A percentile compares a stretch with the other conserved stretches of the same genome.
Conservation (phyloP, 2,329 filamentous ascomycete genomes). For the Tolypocladium album region DNA sequence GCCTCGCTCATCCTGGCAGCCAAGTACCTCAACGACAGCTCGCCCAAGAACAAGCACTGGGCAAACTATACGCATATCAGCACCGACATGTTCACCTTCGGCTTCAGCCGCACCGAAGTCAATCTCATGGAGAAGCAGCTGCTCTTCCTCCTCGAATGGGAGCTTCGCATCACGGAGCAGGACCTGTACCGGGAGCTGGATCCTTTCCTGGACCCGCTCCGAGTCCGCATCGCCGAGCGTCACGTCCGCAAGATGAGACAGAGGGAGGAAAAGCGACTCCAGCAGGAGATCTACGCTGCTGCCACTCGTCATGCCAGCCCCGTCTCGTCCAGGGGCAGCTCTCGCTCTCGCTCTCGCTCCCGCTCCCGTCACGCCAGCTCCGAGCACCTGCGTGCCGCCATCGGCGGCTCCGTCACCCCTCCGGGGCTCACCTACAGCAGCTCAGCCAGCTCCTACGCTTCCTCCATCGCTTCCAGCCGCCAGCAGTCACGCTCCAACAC, state of each 20-base stretch:
- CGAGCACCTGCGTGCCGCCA: conserved; percentile 27
- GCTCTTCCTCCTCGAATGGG: conserved; percentile 89
- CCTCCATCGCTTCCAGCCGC: conserved; percentile 34
- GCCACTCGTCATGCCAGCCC: conserved; percentile 32
- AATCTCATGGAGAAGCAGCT: conserved; percentile 99
- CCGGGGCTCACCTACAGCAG: conserved; percentile 39
- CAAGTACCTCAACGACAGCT: conserved; percentile 98
- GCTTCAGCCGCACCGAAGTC: conserved; percentile 89
- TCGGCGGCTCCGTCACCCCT: conserved; percentile 27
- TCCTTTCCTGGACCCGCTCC: conserved; percentile 78
- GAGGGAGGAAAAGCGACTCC: conserved; percentile 32
- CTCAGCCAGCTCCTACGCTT: conserved; percentile 39
- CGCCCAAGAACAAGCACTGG: conserved; percentile 99
- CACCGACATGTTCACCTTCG: conserved; percentile 56
- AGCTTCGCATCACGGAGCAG: conserved; percentile 72
- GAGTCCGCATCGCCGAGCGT: conserved; percentile 43
- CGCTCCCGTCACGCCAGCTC: conserved; percentile 28
- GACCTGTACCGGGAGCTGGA: conserved; percentile 85
- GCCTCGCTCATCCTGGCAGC: conserved; percentile 76
- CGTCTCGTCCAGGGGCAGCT: conserved; percentile 32
- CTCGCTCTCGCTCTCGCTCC: conserved; percentile 30
- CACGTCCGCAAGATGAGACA: conserved; percentile 39
- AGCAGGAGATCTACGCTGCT: conserved; percentile 24
- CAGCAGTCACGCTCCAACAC: conserved; percentile 42
- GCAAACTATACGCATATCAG: conserved; percentile 80